A percentile compares a stretch with the other conserved stretches of the same genome.
Conservation (phyloP, 371 early-diverging fungal species). For the Mucor irregularis region DNA sequence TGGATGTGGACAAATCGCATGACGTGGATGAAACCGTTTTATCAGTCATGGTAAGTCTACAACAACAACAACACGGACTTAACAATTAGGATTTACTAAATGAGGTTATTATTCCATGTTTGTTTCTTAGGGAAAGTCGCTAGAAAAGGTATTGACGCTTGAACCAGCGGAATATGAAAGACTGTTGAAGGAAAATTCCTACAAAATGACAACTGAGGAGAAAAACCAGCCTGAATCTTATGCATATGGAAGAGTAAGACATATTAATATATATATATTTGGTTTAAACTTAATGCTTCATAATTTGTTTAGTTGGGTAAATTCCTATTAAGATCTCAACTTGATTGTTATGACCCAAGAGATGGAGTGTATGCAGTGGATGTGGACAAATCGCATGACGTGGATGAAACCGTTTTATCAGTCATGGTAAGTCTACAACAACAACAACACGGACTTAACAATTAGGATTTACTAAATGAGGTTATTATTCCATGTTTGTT, state of each 20-base stretch:
- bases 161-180: slow-evolving; percentile 64
- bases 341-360: slow-evolving; percentile 82
- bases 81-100: neutral
- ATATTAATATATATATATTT: neutral
- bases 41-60: slow-evolving; percentile 54
- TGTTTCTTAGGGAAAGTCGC: slow-evolving; percentile 57
- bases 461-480: no score
- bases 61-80: no score
- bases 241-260: slow-evolving; percentile 47
- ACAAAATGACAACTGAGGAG: slow-evolving; percentile 36
- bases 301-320: slow-evolving; percentile 36
- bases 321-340: slow-evolving; percentile 87
- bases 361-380: slow-evolving; percentile 85
- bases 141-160: slow-evolving; percentile 82
- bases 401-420: slow-evolving; percentile 63
- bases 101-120: no score
- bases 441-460: no score
- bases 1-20: slow-evolving; percentile 83
- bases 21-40: slow-evolving; percentile 68
- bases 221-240: slow-evolving; percentile 51
- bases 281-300: neutral
- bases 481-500: no score
- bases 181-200: slow-evolving; percentile 61
- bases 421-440: slow-evolving; percentile 57
- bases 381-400: slow-evolving; percentile 76